Evolutionary conservation across 306 rosid species (phyloP), one percentile per base, ranked within the genome.

Genomic region (Citrullus colocynthis): DNA sequence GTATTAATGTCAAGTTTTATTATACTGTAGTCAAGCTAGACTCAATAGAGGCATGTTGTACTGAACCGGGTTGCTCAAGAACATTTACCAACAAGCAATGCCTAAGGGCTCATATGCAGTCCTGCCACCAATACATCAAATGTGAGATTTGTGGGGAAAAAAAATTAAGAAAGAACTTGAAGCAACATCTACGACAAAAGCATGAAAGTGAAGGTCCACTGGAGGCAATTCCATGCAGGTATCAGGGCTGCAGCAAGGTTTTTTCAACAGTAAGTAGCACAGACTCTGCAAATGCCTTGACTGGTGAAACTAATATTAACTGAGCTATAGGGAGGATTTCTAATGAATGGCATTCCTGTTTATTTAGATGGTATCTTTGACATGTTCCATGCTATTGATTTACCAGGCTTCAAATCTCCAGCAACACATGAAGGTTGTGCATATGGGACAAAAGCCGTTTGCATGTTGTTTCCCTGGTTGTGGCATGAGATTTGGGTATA

Each of bases 401-500:
- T 57, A 28, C 70, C 90, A 95, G 98, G 84, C 79, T 81, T 90
- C 96, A 36, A 94, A 94, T 88, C 97, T 92, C 52, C 83, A 48
- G 11, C 89, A 75, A 60, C 98, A 94, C 78, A 79, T 82, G 78
- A 92, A 85, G 84, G 98, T 86, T 30, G 96, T 86, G 80, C 98
- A 95, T 82, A 81, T 87, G 1, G 61, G 86, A 41, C 74, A 30
- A 3, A 95, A 84, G 57, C 97, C 92, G 7, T 95, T 84, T 74
- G 79, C 74, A 11, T 95, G 98, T 69, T 77, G 93, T 75, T 88
- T 92, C 83, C 71, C 87, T n/a, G 87, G 89, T 78, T 94, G 98
- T 79, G 91, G 92, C 74, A 83, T 87, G 97, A 92, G 93, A 69
- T 95, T 95, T 64, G 85, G 96, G 8, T 91, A 90, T 87, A 95